Evolutionary conservation across 2,329 filamentous ascomycete species (phyloP), one percentile per base, ranked within the genome.

Genomic region (Alternaria gansuensis): DNA sequence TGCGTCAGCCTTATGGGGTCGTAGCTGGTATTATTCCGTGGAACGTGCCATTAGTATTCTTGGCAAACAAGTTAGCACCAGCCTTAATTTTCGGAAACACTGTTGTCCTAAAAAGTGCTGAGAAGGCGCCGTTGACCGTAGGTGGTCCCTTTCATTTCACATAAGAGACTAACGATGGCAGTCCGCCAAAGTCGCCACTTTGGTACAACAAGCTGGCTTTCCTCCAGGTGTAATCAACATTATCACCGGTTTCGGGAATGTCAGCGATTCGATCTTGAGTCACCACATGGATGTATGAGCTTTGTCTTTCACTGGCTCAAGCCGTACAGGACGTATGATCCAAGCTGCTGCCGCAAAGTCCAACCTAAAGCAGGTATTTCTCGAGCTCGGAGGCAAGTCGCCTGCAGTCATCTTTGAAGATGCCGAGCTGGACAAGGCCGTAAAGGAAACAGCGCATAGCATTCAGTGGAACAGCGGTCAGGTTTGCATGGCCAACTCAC

Each of bases 351-450:
- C 90, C 50, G 90, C 88, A 39, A 91, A 90, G 4, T 91, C 90
- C 66, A 92, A 94, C 71, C 90, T 92, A 68, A 94, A 95, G 84
- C 88, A 91, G 70, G 90, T 93, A 21, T 90, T 93, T 80, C 91
- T 92, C 72, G 94, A 95, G 79, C 82, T 95, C 56, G 91, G 91
- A 31, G 91, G 91, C 68, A 95, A 95, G 84, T 94, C 94, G 81
- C 91, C 94, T 73, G 90, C 90, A 11, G 88, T 90, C 40, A 86
- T 94, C 23, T 85, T 94, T 69, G 91, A 94, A 74, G 91, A 92
- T 49, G 91, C 91, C 23, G 92, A 87, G 65, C 80, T 94, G 21
- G 83, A 93, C 26, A 90, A 93, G 70, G 91, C 91, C 39, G 85
- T 91, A 59, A 88, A 71, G 44, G 64, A 79, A 62, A 76, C 76